Base-by-base conservation (phyloP, 306 rosid genomes). In the Dryas drummondii region DNA sequence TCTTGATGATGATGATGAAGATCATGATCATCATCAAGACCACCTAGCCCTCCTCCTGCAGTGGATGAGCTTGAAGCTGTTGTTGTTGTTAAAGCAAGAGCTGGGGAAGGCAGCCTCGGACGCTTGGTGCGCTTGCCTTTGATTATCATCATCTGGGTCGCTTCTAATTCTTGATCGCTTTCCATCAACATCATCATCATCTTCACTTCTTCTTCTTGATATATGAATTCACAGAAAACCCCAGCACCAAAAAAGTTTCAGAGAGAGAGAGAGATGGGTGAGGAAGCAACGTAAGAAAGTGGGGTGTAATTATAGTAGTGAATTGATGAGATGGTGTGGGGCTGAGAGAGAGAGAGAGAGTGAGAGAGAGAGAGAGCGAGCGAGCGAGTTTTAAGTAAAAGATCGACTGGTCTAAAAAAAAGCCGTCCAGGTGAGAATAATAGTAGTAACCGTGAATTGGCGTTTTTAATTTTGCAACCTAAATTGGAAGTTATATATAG, bases 81-180 rank as follows among this genome's bases (percentile, higher is more conserved):
- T 40, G 80, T 62, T 84, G 74, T 73, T 47, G 80, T 59, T 63
- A 79, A 32, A 54, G 82, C 40, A 62, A 81, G 72, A 32, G 37
- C 37, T 2, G 91, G 88, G 22, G 91, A 87, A 1, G 86, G 76
- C 5, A 73, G 66, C 66, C 94, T 81, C 11, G 47, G 91, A 32
- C 97, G 92, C 74, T 91, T 94, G 52, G 91, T 90, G 26, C 96
- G 86, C 27, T 88, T 93, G 42, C 96, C 94, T 79, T 88, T 91
- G 68, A 86, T 82, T 14, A 78, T 83, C 62, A 78, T 81, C 72
- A 73, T 79, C 9, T 84, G 84, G 48, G 75, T 40, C 6, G 6
- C 80, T 4, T 75, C 79, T 26, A 79, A 72, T 12, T 71, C 84
- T 64, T 78, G 80, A 6, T 75, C 80, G 14, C 74, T 77, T n/a